Conservation (phyloP, 2,329 filamentous ascomycete species). For the Nemania serpens region DNA sequence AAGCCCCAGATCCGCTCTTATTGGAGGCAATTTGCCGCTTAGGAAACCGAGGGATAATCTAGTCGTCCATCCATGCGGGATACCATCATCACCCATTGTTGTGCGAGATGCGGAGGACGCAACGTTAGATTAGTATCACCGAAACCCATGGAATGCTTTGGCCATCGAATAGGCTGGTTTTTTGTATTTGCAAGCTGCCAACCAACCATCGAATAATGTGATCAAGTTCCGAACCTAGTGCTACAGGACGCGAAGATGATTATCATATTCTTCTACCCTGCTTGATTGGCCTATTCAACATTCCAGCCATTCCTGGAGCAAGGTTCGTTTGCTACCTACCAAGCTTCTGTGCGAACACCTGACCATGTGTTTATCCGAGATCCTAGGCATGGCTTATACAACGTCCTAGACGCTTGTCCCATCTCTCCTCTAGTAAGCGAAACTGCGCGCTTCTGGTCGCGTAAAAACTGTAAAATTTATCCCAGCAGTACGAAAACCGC, state of each 20-base stretch:
- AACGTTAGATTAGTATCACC: conserved; percentile 18
- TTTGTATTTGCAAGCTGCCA: conserved; percentile 1
- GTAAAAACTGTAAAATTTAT: neutral
- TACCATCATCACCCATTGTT: neutral
- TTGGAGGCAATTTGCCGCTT: neutral
- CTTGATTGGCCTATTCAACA: neutral
- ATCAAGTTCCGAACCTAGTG: conserved; percentile 3
- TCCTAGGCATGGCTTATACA: neutral
- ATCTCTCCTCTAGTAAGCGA: neutral
- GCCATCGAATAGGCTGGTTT: conserved; percentile 1
- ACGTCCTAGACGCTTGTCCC: neutral
- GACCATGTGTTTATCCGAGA: neutral
- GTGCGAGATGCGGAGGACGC: neutral
- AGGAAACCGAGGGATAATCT: neutral
- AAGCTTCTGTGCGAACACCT: neutral
- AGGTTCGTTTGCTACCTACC: neutral
- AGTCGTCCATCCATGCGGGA: neutral
- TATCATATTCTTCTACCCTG: too few relatives aligned
- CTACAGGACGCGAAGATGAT: neutral
- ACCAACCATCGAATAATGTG: conserved; percentile 8
- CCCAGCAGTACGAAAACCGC: conserved; percentile 3
- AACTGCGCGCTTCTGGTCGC: neutral
- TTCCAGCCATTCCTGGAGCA: neutral
- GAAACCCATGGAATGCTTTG: conserved; percentile 2
- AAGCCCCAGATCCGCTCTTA: neutral